Evolutionary conservation across 495 filamentous ascomycete genomes (phyloP).

Genomic region (Penicillium bovifimosum): DNA sequence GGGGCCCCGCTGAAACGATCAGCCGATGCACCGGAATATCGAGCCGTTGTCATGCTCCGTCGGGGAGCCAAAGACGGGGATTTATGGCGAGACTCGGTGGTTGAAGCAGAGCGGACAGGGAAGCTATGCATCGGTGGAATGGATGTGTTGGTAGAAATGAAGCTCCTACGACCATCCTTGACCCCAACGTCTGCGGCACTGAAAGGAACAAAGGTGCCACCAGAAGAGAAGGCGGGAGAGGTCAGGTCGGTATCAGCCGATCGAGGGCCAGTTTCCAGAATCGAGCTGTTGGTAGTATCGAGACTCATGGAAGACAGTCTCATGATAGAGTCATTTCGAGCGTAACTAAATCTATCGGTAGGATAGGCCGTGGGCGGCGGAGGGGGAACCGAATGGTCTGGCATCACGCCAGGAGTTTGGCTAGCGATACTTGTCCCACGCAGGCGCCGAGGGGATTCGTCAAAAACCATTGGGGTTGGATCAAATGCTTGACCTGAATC

Average conservation of each 20-base stretch:
- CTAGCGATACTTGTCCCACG: conserved; percentile 38
- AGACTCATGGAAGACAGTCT: conserved; percentile 42
- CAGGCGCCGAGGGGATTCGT: conserved; percentile 22
- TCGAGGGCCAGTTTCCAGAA: conserved; percentile 34
- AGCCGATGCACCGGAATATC: conserved; percentile 23
- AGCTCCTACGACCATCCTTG: conserved; percentile 30
- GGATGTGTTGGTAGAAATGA: conserved; percentile 17
- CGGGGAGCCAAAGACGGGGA: conserved; percentile 30
- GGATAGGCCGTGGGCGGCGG: conserved; percentile 38
- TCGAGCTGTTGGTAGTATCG: conserved; percentile 46
- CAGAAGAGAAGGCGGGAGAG: conserved; percentile 33
- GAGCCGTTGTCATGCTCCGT: conserved; percentile 33
- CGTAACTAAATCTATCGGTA: conserved; percentile 32
- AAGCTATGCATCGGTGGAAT: conserved; percentile 29
- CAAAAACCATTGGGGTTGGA: conserved; percentile 16
- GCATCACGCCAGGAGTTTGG: conserved; percentile 36
- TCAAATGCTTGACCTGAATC: conserved; percentile 11
- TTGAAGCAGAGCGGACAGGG: conserved; percentile 27
- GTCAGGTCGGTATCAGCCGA: conserved; percentile 27
- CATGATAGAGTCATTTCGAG: conserved; percentile 36
- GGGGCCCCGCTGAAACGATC: conserved; percentile 26
- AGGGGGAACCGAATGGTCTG: conserved; percentile 41
- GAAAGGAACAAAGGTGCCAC: conserved; percentile 37
- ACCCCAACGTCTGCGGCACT: conserved; percentile 43
- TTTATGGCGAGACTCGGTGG: conserved; percentile 19